Percentiles rank a stretch among this genome's conserved stretches.
phyloP scores from a whole-genome alignment of 2,329 filamentous ascomycete species.

The Phialophora macrospora region DNA sequence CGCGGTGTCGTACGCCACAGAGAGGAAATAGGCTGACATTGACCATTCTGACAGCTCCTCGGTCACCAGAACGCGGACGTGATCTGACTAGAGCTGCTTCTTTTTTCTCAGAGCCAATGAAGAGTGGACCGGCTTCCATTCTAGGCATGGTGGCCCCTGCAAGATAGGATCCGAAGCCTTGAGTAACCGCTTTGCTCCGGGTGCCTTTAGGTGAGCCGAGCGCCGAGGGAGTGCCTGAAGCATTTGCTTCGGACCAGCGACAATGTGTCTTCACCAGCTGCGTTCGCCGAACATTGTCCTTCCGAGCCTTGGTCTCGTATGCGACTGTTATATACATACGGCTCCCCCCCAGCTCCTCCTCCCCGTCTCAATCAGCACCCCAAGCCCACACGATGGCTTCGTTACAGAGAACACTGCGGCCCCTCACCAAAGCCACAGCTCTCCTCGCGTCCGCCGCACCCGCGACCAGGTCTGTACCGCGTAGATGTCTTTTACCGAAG shows the following conservation, averaged over 20 bases:
- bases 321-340: not conserved
- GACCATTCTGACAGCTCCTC: not conserved
- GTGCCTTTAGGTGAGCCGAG: slow-evolving; percentile 11
- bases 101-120: not conserved
- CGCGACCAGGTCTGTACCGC: slow-evolving; percentile 22
- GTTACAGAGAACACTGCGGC: slow-evolving; percentile 54
- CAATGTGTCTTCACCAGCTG: not conserved
- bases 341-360: not conserved
- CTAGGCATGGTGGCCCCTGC: not conserved
- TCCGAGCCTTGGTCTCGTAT: not conserved
- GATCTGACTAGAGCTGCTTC: not conserved
- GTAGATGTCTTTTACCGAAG: slow-evolving; percentile 44
- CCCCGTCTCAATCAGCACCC: not conserved
- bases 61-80: not conserved
- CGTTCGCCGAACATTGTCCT: slow-evolving; percentile 17
- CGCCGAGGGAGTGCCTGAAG: slow-evolving; percentile 13
- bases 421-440: slow-evolving; percentile 38
- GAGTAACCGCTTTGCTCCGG: slow-evolving; percentile 11
- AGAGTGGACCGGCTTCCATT: not conserved
- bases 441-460: slow-evolving; percentile 18
- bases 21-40: not conserved
- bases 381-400: slow-evolving; percentile 51
- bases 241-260: not conserved
- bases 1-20: not conserved
- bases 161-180: slow-evolving; percentile 22